Evolutionary conservation across 441 rosid genomes (phyloP), one percentile per base, ranked within the genome.

Genomic region (Adansonia grandidieri): DNA sequence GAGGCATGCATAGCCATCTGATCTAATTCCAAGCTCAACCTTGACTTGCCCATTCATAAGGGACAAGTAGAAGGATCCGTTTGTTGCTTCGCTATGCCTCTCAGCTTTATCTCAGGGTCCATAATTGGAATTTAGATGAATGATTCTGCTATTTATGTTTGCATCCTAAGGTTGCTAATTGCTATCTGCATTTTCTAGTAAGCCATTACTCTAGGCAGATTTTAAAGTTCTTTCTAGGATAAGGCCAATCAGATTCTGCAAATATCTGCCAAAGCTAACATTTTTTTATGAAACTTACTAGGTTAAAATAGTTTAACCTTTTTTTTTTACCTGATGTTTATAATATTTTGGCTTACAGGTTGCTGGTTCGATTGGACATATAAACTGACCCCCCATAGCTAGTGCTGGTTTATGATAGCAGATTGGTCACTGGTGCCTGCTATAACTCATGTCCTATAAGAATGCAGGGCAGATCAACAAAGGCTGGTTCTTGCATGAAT

Each of bases 281-380:
- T 32, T 28, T 28, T 40, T 1, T 24, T 13, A 28, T 63, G 54
- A 72, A 50, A 15, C 60, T 57, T 24, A 1, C 0, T 15, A n/a
- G 24, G 24, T 10, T 76, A 3, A 17, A 65, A 32, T 10, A 9
- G 14, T 32, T 19, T 42, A 40, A 15, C 15, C 8, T 5, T 42
- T 42, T 42, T 42, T 42, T 42, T 42, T 42, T 42, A 1, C 28
- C 71, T 72, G 58, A 71, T 44, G 2, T 8, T 57, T 65, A 15
- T 19, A 47, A 50, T 57, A 6, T 77, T 50, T 82, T 32, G 62
- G 77, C 32, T 56, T 71, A 44, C 86, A 89, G 91, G 73, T 78
- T 84, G 85, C 84, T 85, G 84, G 80, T 83, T 63, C 88, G 79
- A 47, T 20, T 88, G 81, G 80, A 85, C 83, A n/a, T n/a, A 76